These are phyloP conservation scores for Hypocreales sp. DNA, from an alignment of 2,329 filamentous ascomycete species.

Conservation along the genomic window DNA sequence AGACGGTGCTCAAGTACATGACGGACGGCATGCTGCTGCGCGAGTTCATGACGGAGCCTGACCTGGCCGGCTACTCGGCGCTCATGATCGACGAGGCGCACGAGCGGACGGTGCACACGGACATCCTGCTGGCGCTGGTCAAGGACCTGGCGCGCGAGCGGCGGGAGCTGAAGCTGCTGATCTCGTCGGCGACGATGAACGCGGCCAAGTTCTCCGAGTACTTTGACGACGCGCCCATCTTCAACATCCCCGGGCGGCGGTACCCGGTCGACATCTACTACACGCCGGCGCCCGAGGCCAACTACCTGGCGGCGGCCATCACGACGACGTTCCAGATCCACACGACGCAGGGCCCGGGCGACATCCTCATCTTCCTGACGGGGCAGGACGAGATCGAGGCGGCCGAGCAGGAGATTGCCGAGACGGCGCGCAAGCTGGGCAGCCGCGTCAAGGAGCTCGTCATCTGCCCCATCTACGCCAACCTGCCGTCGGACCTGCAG, in stretches of 20 bases:
- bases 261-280: constrained; percentile 90
- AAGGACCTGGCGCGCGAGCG: constrained; percentile 77
- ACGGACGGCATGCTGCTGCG: constrained; percentile 91
- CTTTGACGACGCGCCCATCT: constrained; percentile 85
- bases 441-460: constrained; percentile 74
- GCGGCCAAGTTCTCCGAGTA: constrained; percentile 84
- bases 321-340: constrained; percentile 95
- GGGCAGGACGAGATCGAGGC: constrained; percentile 94
- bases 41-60: constrained; percentile 79
- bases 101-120: constrained; percentile 80
- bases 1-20: constrained; percentile 89
- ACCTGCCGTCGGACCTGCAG: constrained; percentile 79
- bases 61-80: constrained; percentile 66
- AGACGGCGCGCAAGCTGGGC: constrained; percentile 77
- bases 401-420: constrained; percentile 67
- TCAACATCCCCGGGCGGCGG: constrained; percentile 80
- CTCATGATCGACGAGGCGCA: constrained; percentile 98
- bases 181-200: constrained; percentile 90
- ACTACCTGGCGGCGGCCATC: constrained; percentile 81
- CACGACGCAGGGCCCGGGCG: constrained; percentile 67
- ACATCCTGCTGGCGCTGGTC: constrained; percentile 74
- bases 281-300: constrained; percentile 78
- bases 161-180: constrained; percentile 76
- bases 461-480: constrained; percentile 87
- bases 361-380: constrained; percentile 88